Evolutionary conservation across 345 rosid genomes (phyloP).

Genomic region (Brassica nigra): DNA sequence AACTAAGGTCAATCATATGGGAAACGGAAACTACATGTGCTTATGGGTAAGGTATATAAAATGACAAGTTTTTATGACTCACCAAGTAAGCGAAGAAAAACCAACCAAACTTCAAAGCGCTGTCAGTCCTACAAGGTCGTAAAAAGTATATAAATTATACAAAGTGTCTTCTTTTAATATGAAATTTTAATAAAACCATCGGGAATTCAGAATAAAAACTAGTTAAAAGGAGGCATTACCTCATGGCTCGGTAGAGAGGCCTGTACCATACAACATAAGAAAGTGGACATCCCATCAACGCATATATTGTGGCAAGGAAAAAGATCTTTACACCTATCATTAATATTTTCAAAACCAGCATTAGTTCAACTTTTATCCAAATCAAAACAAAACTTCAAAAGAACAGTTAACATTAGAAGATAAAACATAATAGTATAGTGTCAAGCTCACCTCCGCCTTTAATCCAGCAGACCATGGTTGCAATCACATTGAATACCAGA

Average conservation of each 20-base stretch:
- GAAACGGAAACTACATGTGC: neutral
- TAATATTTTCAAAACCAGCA: conserved; percentile 15
- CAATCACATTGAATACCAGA: conserved; percentile 78
- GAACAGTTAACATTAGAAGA: neutral
- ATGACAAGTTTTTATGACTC: conserved; percentile 35
- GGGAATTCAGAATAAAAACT: neutral
- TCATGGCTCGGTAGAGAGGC: conserved; percentile 97
- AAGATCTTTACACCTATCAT: conserved; percentile 82
- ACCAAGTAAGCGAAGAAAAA: conserved; percentile 97
- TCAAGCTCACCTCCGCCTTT: conserved; percentile 81
- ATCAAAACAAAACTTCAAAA: neutral
- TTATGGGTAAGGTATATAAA: neutral
- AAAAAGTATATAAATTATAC: conserved; percentile 10
- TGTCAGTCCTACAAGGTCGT: conserved; percentile 80
- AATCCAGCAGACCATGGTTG: conserved; percentile 86
- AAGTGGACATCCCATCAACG: conserved; percentile 78
- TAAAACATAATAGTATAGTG: neutral
- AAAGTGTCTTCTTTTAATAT: neutral
- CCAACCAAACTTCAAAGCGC: conserved; percentile 93
- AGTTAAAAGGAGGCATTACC: conserved; percentile 41
- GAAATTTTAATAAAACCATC: neutral
- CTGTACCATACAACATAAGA: conserved; percentile 96
- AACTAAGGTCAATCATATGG: conserved; percentile 18
- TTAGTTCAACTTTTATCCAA: conserved; percentile 5
- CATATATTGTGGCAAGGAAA: conserved; percentile 87